Conservation (phyloP, 441 rosid genomes). For the Gossypium trilobum region DNA sequence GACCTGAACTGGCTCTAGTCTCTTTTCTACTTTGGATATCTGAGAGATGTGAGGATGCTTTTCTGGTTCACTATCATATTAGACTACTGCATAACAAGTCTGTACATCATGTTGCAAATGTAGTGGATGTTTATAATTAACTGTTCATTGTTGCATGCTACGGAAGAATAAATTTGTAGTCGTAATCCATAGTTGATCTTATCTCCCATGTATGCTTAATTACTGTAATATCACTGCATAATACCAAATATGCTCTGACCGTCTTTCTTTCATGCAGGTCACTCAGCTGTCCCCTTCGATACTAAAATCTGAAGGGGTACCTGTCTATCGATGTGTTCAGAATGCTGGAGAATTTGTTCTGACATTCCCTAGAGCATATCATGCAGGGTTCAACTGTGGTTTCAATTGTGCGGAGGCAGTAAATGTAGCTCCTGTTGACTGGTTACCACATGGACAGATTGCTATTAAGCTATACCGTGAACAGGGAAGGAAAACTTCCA, state of each 20-base stretch:
- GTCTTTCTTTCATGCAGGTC: slow-evolving; percentile 46
- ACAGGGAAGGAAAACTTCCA: slow-evolving; percentile 90
- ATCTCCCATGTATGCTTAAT: neutral
- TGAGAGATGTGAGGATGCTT: neutral
- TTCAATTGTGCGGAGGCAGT: slow-evolving; percentile 99
- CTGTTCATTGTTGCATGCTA: neutral
- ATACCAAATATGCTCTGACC: slow-evolving; percentile 10
- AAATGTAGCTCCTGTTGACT: slow-evolving; percentile 97
- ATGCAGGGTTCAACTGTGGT: slow-evolving; percentile 93
- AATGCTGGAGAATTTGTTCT: slow-evolving; percentile 90
- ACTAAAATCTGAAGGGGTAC: slow-evolving; percentile 81
- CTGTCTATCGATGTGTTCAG: slow-evolving; percentile 85
- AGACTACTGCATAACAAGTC: neutral
- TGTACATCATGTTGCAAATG: neutral
- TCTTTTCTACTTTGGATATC: neutral
- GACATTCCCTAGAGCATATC: slow-evolving; percentile 98
- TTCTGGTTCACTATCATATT: neutral
- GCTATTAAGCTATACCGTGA: slow-evolving; percentile 82
- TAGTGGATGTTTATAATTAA: neutral
- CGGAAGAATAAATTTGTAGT: neutral
- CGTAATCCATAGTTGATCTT: neutral
- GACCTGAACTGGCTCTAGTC: neutral
- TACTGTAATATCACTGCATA: neutral
- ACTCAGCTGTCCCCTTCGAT: slow-evolving; percentile 95
- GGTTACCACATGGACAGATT: slow-evolving; percentile 95